These are phyloP conservation scores for Petunia secreta DNA, from an alignment of 257 asterid genomes.

Conservation along the genomic window DNA sequence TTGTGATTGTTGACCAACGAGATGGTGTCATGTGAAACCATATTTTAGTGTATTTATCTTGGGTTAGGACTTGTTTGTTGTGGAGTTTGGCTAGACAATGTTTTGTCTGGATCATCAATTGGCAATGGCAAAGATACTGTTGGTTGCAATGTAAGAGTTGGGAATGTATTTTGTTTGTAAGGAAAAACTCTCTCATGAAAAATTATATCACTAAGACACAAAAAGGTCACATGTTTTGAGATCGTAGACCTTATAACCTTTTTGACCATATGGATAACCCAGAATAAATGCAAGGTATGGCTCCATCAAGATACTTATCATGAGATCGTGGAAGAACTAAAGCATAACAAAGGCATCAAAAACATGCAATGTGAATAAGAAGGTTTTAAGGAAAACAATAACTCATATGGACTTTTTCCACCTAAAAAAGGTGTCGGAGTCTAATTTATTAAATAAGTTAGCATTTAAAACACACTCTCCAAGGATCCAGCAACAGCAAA, in stretches of 20 bases:
- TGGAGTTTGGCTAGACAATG: not conserved
- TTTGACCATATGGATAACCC: not conserved
- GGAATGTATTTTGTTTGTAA: not conserved
- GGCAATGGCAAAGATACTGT: not conserved
- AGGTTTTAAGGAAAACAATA: constrained; percentile 1
- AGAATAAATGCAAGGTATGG: no score
- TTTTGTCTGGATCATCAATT: not conserved
- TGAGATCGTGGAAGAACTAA: no score
- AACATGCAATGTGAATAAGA: not conserved
- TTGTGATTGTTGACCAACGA: not conserved
- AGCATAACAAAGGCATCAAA: not conserved
- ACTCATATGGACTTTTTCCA: not conserved
- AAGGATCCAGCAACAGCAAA: no score
- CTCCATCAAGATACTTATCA: no score
- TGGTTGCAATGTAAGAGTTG: not conserved
- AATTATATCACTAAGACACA: not conserved
- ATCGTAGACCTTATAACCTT: constrained; percentile 4
- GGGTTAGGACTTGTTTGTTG: no score
- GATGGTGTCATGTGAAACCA: not conserved
- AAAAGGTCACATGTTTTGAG: not conserved
- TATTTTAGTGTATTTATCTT: not conserved
- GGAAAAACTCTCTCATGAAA: not conserved
- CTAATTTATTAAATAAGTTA: not conserved
- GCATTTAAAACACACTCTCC: no score
- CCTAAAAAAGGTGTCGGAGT: not conserved